Conservation (phyloP, 2,329 filamentous ascomycete species). For the Monosporascus sp. region DNA sequence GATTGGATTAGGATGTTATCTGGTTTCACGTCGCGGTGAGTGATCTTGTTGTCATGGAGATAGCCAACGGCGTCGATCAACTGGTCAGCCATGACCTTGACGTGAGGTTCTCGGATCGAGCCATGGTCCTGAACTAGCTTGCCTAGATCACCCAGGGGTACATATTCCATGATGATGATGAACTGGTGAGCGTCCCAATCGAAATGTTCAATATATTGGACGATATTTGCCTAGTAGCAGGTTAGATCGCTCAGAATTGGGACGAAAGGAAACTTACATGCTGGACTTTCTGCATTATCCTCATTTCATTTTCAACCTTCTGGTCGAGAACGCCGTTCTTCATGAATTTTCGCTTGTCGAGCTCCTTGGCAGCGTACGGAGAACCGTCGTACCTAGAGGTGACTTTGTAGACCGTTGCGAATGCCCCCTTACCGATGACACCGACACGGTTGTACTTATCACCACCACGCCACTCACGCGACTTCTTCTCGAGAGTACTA, state of each 20-base stretch:
- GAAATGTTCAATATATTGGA: conserved; percentile 83
- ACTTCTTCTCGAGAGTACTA: conserved; percentile 32
- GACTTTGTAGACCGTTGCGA: conserved; percentile 88
- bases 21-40: conserved; percentile 96
- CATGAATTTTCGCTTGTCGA: conserved; percentile 89
- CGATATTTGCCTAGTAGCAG: conserved; percentile 66
- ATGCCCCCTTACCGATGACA: conserved; percentile 85
- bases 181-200: conserved; percentile 78
- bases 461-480: conserved; percentile 75
- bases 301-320: conserved; percentile 95
- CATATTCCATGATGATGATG: conserved; percentile 96
- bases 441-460: conserved; percentile 77
- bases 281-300: conserved; percentile 79
- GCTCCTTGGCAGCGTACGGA: conserved; percentile 86
- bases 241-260: conserved; percentile 10
- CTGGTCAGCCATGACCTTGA: conserved; percentile 68
- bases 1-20: conserved; percentile 90
- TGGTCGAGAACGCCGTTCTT: conserved; percentile 86
- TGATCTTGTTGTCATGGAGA: conserved; percentile 82
- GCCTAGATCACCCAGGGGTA: conserved; percentile 77
- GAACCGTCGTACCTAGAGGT: conserved; percentile 79
- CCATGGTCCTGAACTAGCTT: conserved; percentile 59
- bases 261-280: conserved; percentile 57
- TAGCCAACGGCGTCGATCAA: conserved; percentile 80
- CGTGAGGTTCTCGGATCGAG: conserved; percentile 60